phyloP scores from a whole-genome alignment of 176 grass and related monocot genomes.

The Typha latifolia region DNA sequence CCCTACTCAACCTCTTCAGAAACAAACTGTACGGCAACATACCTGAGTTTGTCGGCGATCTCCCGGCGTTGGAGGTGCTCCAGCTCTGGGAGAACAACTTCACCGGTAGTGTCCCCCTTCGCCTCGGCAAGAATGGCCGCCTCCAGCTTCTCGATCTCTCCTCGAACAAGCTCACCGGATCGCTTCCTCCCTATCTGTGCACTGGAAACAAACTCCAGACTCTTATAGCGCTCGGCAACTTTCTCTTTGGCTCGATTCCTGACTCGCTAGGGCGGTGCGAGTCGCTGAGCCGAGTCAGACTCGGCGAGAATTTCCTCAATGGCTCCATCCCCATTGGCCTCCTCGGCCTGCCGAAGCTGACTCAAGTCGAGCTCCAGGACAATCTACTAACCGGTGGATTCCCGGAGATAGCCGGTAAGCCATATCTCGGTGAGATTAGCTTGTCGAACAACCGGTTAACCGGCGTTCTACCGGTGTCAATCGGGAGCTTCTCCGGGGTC shows the following conservation, averaged over 20 bases:
- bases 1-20: slow-evolving; percentile 81
- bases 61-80: slow-evolving; percentile 72
- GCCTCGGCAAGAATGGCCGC: slow-evolving; percentile 51
- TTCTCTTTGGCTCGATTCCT: slow-evolving; percentile 76
- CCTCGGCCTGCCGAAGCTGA: slow-evolving; percentile 61
- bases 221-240: slow-evolving; percentile 77
- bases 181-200: slow-evolving; percentile 69
- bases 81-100: slow-evolving; percentile 99
- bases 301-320: slow-evolving; percentile 91
- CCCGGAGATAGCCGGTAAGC: slow-evolving; percentile 29
- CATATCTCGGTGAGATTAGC: slow-evolving; percentile 57
- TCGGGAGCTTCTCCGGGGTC: slow-evolving; percentile 67
- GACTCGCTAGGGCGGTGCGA: slow-evolving; percentile 56
- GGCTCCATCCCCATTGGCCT: slow-evolving; percentile 71
- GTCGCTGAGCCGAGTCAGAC: slow-evolving; percentile 59
- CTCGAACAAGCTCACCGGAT: slow-evolving; percentile 80
- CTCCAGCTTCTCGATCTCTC: slow-evolving; percentile 87
- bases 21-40: slow-evolving; percentile 69
- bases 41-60: slow-evolving; percentile 71
- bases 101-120: slow-evolving; percentile 64
- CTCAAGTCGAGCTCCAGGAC: slow-evolving; percentile 90
- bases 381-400: slow-evolving; percentile 75
- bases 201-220: slow-evolving; percentile 62
- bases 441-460: slow-evolving; percentile 86
- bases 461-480: slow-evolving; percentile 50